phyloP scores from a whole-genome alignment of 495 filamentous ascomycete species.

The Aspergillus panamensis region DNA sequence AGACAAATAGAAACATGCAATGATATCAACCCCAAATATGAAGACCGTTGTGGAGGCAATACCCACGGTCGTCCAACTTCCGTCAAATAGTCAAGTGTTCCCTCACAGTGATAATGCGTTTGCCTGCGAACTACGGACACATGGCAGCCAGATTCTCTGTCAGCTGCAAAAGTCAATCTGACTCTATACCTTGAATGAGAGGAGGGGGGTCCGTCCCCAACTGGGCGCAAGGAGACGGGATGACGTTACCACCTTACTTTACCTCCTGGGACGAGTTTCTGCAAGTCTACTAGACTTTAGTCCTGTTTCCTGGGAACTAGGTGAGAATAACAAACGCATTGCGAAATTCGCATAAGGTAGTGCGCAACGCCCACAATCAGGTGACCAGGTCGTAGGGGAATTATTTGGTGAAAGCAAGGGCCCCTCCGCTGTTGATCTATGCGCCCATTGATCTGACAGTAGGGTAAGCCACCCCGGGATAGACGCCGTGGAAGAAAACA shows the following conservation, averaged over 20 bases:
- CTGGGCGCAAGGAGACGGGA: background rate
- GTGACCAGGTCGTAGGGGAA: no score
- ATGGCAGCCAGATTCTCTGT: background rate
- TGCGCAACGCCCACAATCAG: no score
- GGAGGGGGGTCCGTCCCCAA: background rate
- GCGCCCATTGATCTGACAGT: background rate
- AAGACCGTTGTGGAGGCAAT: background rate
- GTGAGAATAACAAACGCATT: no score
- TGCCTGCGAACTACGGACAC: background rate
- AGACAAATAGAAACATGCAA: background rate
- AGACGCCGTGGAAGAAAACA: background rate
- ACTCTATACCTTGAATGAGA: background rate
- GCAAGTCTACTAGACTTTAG: background rate
- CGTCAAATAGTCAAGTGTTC: background rate
- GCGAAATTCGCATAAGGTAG: no score
- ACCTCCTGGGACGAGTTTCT: background rate
- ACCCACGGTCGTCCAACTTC: background rate
- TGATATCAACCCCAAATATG: background rate
- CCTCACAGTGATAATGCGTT: background rate
- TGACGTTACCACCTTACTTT: background rate
- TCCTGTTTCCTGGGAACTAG: no score
- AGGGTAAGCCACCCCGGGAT: background rate
- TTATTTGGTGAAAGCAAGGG: no score
- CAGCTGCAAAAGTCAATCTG: background rate
- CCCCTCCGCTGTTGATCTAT: no score